Conservation (phyloP, 441 rosid genomes). For the Populus hybrid region DNA sequence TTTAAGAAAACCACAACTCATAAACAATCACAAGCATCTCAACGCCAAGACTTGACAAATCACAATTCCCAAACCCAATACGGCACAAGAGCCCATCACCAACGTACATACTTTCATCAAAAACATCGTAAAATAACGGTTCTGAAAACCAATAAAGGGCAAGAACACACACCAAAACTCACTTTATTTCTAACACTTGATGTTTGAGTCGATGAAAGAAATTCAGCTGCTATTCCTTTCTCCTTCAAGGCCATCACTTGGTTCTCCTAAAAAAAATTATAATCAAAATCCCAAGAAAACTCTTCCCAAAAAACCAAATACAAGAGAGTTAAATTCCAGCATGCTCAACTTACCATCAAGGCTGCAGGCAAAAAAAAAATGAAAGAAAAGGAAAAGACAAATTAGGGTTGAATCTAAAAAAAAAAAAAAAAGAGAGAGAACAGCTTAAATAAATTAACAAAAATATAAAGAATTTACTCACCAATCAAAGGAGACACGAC, state of each 20-base stretch:
- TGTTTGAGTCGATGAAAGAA: constrained; percentile 81
- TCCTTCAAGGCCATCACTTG: constrained; percentile 84
- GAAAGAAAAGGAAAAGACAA: constrained; percentile 1
- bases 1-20: neutral
- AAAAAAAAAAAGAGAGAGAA: neutral
- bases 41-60: neutral
- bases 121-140: neutral
- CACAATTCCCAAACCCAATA: neutral
- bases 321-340: constrained; percentile 4
- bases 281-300: neutral
- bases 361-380: constrained; percentile 45
- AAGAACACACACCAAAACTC: constrained; percentile 9
- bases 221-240: constrained; percentile 91
- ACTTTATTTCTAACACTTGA: constrained; percentile 66
- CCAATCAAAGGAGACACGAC: constrained; percentile 97
- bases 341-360: constrained; percentile 64
- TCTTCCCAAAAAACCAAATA: neutral
- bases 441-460: neutral
- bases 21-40: neutral
- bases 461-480: constrained; percentile 9
- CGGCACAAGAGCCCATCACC: neutral
- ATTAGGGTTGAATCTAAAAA: neutral
- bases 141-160: neutral
- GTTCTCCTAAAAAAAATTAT: constrained; percentile 56
- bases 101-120: neutral